A percentile compares a stretch with the other conserved stretches of the same genome.
Conservation (phyloP, 495 filamentous ascomycete species). For the Daldinia decipiens region DNA sequence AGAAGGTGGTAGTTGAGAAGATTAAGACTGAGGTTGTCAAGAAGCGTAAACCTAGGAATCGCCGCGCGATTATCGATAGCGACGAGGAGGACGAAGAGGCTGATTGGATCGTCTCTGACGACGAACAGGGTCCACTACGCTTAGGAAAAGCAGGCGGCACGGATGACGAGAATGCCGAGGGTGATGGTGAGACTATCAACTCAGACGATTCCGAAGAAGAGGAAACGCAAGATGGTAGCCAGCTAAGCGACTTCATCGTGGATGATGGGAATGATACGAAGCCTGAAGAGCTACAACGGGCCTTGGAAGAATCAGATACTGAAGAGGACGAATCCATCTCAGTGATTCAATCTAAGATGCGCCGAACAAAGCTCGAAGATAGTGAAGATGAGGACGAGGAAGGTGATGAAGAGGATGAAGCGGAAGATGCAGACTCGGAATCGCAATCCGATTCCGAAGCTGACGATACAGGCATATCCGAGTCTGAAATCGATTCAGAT, state of each 20-base stretch:
- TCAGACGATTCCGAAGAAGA: conserved; percentile 67
- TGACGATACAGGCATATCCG: conserved; percentile 45
- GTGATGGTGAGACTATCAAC: conserved; percentile 79
- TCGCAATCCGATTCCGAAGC: conserved; percentile 52
- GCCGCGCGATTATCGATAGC: conserved; percentile 68
- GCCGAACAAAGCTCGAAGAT: conserved; percentile 35
- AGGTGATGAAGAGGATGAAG: conserved; percentile 43
- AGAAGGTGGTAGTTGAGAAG: conserved; percentile 59
- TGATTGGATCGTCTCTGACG: conserved; percentile 78
- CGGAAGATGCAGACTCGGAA: conserved; percentile 46
- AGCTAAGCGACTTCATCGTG: conserved; percentile 58
- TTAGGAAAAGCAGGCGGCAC: conserved; percentile 82
- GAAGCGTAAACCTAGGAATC: conserved; percentile 61
- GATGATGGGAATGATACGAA: conserved; percentile 52
- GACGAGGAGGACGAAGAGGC: conserved; percentile 76
- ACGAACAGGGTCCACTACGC: conserved; percentile 63
- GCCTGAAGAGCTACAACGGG: conserved; percentile 37
- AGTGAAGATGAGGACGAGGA: conserved; percentile 22
- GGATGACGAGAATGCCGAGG: conserved; percentile 88
- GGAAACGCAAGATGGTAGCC: conserved; percentile 58
- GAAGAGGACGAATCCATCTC: conserved; percentile 57
- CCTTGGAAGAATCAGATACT: conserved; percentile 46
- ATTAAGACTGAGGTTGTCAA: conserved; percentile 53
- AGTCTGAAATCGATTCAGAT: conserved; percentile 54
- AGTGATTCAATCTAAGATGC: conserved; percentile 50